Conservation (phyloP, 805 yeast genomes). For the Wickerhamomyces alni region DNA sequence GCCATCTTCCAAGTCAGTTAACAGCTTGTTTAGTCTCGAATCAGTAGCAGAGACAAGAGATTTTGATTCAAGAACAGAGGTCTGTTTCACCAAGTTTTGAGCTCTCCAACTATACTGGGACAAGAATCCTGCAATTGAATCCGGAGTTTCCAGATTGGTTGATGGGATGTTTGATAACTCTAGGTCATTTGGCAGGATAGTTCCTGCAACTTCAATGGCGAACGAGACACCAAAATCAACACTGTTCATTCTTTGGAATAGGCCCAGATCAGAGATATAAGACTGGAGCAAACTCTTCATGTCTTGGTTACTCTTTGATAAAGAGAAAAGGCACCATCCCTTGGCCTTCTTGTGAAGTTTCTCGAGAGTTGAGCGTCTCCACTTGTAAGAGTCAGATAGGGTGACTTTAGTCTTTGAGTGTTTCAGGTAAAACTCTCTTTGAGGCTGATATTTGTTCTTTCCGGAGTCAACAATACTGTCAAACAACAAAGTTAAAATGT, state of each 20-base stretch:
- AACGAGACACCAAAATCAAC: constrained; percentile 81
- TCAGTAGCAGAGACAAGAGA: constrained; percentile 14
- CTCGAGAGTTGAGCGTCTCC: constrained; percentile 67
- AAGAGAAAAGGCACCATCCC: constrained; percentile 58
- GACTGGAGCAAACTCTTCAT: constrained; percentile 73
- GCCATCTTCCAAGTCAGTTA: constrained; percentile 11
- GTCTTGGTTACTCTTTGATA: constrained; percentile 61
- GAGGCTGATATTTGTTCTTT: constrained; percentile 78
- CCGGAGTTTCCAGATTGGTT: constrained; percentile 32
- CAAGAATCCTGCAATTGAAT: constrained; percentile 66
- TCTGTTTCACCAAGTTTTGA: constrained; percentile 28
- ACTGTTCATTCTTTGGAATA: constrained; percentile 28
- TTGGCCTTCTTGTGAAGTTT: constrained; percentile 52
- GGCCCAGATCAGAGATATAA: constrained; percentile 52
- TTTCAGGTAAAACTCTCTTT: constrained; percentile 50
- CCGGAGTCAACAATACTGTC: constrained; percentile 81
- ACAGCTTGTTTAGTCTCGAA: constrained; percentile 18
- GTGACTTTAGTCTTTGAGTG: constrained; percentile 35
- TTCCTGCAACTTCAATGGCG: constrained; percentile 85
- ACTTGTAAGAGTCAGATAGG: constrained; percentile 68
- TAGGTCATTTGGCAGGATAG: constrained; percentile 58
- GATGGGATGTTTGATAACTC: constrained; percentile 49
- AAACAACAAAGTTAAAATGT: constrained; percentile 69
- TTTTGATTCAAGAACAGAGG: constrained; percentile 17
- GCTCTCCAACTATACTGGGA: constrained; percentile 74